Base-by-base conservation (phyloP, 1,139 yeast species). In the Tardiomyces depauwii region DNA sequence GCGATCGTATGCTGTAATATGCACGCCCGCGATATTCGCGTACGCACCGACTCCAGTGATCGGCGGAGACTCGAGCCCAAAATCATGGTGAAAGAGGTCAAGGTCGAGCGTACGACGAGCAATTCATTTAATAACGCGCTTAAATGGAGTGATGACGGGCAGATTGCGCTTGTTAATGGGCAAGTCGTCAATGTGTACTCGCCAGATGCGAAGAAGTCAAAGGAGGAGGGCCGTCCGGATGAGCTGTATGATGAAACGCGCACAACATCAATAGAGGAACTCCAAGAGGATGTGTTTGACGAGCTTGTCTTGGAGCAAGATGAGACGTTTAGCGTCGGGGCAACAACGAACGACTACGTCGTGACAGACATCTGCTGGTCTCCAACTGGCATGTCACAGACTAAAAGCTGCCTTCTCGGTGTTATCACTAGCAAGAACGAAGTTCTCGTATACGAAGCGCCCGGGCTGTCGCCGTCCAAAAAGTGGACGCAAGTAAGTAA, bases 351-450 rank as follows among this genome's bases (percentile, higher is more conserved):
- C 23, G 51, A 48, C 18, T 39, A 41, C 30, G 28, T 42, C 11
- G 48, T 39, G 6, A 41, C 46, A 2, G 46, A 45, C 12, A 18
- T 44, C 10, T 44, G 44, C 18, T 48, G 49, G 49, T 42, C 45
- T 4, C 46, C 47, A 16, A 39, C 47, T 30, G 49, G 49, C 1
- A 42, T 42, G 28, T 42, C 47, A 4, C 19, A 10, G 19, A n/a
- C 18, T 3, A 36, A 18, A 36, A 16, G 12, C 41, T 41, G 38
- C 11, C 40, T 21, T 3, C 18, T 41, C 13, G 32, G 18, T 21
- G 27, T 14, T 12, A 41, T 27, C 11, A 30, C 27, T 7, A 23
- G 14, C 39, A 25, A 18, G 21, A 25, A n/a, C n/a, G 30, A 36
- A 16, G 39, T 25, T 18, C 14, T 16, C 16, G 19, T 25, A 10